Conservation (phyloP, 2,329 filamentous ascomycete genomes). For the Aschersonia sp. region DNA sequence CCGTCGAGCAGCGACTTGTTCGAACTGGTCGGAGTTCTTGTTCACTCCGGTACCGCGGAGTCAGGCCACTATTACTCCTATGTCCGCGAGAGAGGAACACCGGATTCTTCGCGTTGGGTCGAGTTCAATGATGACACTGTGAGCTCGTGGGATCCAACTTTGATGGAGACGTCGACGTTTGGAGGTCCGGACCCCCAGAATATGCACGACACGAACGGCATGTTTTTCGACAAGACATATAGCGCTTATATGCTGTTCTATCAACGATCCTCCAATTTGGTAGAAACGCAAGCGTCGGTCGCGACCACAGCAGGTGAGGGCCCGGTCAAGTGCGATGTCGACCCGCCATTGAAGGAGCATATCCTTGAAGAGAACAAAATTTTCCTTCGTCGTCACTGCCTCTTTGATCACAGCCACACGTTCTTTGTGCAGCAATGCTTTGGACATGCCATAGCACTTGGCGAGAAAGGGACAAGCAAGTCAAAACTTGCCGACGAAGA, state of each 20-base stretch:
- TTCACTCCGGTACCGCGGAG: constrained; percentile 85
- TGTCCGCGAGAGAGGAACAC: constrained; percentile 61
- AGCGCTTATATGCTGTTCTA: constrained; percentile 99
- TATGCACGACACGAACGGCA: constrained; percentile 28
- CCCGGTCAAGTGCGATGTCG: constrained; percentile 29
- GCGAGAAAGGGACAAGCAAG: constrained; percentile 9
- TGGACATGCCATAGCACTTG: constrained; percentile 34
- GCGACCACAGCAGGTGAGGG: constrained; percentile 1
- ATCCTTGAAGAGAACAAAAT: constrained; percentile 60
- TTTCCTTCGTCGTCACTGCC: constrained; percentile 61
- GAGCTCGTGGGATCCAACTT: constrained; percentile 54
- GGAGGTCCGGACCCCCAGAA: constrained; percentile 47
- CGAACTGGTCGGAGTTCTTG: constrained; percentile 85
- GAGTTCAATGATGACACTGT: constrained; percentile 93
- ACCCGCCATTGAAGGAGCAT: constrained; percentile 32
- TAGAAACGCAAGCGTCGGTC: constrained; percentile 22
- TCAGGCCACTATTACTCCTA: constrained; percentile 97
- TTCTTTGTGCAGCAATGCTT: constrained; percentile 52
- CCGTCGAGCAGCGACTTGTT: constrained; percentile 56
- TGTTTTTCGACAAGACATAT: constrained; percentile 51
- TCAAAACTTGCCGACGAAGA: constrained; percentile 1
- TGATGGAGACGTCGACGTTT: constrained; percentile 66
- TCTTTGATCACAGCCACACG: constrained; percentile 60
- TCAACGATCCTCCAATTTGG: constrained; percentile 53
- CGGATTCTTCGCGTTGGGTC: constrained; percentile 49